Percentiles rank a stretch among this genome's conserved stretches.
Conservation (phyloP, 768 basidiomycete species). For the Pisolithus sp. region DNA sequence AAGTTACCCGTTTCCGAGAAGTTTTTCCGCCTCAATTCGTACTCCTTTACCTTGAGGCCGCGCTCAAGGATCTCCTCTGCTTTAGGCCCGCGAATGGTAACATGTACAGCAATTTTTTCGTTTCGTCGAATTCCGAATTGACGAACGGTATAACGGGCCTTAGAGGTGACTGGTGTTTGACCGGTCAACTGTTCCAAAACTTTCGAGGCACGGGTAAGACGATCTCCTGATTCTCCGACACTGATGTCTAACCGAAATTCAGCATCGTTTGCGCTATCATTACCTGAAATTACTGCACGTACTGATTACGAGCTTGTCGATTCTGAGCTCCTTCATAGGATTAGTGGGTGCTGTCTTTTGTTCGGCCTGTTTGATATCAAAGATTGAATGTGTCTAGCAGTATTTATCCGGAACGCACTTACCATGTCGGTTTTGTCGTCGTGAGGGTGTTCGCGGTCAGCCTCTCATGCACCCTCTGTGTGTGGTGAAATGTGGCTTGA, state of each 20-base stretch:
- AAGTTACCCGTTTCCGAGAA: constrained; percentile 99
- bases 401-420: constrained; percentile 3
- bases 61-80: constrained; percentile 99
- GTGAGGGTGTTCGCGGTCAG: constrained; percentile 10
- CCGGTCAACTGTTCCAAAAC: constrained; percentile 99
- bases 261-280: constrained; percentile 3
- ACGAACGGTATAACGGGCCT: constrained; percentile 99
- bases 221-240: constrained; percentile 99
- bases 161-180: constrained; percentile 98
- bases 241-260: constrained; percentile 74
- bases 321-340: constrained; percentile 92
- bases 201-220: constrained; percentile 97
- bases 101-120: constrained; percentile 99
- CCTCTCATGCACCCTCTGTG: not conserved
- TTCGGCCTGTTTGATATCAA: constrained; percentile 56
- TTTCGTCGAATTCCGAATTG: constrained; percentile 99
- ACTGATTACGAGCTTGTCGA: constrained; percentile 99
- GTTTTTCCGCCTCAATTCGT: constrained; percentile 95
- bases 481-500: constrained; percentile 21
- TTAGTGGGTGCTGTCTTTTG: constrained; percentile 84
- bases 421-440: constrained; percentile 29
- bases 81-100: constrained; percentile 98
- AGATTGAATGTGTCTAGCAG: not conserved
- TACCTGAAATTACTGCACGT: constrained; percentile 34
- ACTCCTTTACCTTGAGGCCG: constrained; percentile 99